Evolutionary conservation across 768 basidiomycete species (phyloP), one percentile per base, ranked within the genome.

Genomic region (Phylloporus rhodoxanthus): DNA sequence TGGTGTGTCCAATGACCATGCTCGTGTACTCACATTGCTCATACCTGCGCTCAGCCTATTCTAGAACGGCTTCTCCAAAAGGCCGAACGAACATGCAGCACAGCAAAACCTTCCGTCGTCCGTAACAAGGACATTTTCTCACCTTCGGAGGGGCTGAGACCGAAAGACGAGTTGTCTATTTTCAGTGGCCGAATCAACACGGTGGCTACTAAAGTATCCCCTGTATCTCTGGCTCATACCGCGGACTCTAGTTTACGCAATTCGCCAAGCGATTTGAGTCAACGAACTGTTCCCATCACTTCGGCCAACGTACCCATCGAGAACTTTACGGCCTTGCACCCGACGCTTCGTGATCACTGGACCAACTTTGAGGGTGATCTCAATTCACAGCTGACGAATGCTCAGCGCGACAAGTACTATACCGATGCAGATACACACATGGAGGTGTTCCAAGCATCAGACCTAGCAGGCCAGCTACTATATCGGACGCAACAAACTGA

Each of bases 121-220:
- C 74, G 72, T 14, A 74, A 73, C 54, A 53, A 30, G 23, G 81
- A 84, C 65, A 83, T 84, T 25, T 86, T 87, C 64, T 69, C 73
- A 19, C 70, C 76, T 8, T 77, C 81, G 0, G 54, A 68, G 11
- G 53, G 63, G 10, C 67, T 69, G 21, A 76, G 75, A 33, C 65
- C 69, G n/a, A 75, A 80, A 48, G 86, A 88, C 60, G 85, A 87
- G 58, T 67, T 89, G 20, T 77, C 80, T 6, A 85, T 88, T 21
- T 88, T 88, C 63, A 80, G 84, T 43, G 87, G 87, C n/a, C 78
- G 80, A 58, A 86, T 81, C 9, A 78, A 84, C 52, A 84, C 79
- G 0, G 70, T 87, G 20, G 69, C 71, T 8, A 81, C 79, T 0
- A 79, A 77, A 49, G 59, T 61, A 1, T 49, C 70, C 5, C 44